Conservation (phyloP, 805 yeast genomes). For the Schizosaccharomyces pombe region DNA sequence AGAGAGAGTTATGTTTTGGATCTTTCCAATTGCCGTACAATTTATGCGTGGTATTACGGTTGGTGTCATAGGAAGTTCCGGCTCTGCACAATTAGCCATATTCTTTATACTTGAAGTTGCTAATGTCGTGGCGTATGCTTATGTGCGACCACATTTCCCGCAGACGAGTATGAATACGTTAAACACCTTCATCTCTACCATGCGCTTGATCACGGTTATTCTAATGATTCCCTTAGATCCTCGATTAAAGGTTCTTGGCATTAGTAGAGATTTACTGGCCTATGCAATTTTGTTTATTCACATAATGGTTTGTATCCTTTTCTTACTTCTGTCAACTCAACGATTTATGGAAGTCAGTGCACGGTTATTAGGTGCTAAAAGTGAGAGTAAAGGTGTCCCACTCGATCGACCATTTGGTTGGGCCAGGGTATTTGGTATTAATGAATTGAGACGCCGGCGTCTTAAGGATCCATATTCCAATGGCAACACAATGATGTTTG, state of each 20-base stretch:
- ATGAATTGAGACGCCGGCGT: slow-evolving; percentile 1
- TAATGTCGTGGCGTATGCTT: neutral
- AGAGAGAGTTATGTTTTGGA: neutral
- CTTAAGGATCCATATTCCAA: neutral
- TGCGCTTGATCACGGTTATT: neutral
- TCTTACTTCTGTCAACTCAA: neutral
- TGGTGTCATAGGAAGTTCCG: neutral
- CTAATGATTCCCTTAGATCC: neutral
- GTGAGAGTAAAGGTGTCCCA: neutral
- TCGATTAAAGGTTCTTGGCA: too few relatives aligned
- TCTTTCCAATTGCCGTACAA: neutral
- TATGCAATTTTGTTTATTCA: neutral
- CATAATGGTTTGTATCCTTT: neutral
- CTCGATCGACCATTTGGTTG: slow-evolving; percentile 2
- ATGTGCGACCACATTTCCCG: neutral
- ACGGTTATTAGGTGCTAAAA: neutral
- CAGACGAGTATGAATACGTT: neutral
- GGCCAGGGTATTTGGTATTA: slow-evolving; percentile 2
- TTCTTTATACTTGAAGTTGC: neutral
- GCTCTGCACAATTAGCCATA: neutral
- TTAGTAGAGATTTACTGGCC: neutral
- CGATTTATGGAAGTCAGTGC: neutral
- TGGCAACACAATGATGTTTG: too few relatives aligned
- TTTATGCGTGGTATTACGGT: neutral
- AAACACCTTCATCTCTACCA: neutral